Conservation (phyloP, 2,329 filamentous ascomycete genomes). For the Eurotiales sp. region DNA sequence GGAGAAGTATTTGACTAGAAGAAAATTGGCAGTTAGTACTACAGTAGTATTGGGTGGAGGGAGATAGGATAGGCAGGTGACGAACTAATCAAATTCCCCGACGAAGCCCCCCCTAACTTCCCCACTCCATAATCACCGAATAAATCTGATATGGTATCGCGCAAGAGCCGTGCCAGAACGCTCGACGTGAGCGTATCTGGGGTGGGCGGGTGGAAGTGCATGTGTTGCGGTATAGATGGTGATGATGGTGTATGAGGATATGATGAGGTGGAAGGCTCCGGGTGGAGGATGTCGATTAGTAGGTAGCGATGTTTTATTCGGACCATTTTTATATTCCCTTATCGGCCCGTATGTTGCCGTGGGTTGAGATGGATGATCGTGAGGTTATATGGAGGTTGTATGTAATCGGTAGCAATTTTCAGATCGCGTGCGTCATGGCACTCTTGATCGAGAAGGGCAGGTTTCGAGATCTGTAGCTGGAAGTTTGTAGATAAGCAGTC, state of each 20-base stretch:
- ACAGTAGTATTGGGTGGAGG: too few relatives aligned
- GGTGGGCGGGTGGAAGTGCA: constrained; percentile 77
- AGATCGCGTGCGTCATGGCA: too few relatives aligned
- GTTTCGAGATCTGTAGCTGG: neutral
- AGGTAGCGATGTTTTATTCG: constrained; percentile 95
- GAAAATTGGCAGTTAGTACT: too few relatives aligned
- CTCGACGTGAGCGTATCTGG: constrained; percentile 65
- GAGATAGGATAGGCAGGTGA: too few relatives aligned
- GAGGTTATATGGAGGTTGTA: neutral
- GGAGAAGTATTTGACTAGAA: constrained; percentile 83
- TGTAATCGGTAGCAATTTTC: neutral
- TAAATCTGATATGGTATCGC: constrained; percentile 64
- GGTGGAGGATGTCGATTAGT: constrained; percentile 90
- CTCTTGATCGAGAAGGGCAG: too few relatives aligned
- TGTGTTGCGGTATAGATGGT: constrained; percentile 52
- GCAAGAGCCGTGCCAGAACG: constrained; percentile 64
- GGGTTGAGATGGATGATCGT: too few relatives aligned
- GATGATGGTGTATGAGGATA: constrained; percentile 15
- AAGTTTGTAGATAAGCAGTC: too few relatives aligned
- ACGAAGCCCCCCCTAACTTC: constrained; percentile 58
- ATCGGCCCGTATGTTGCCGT: too few relatives aligned
- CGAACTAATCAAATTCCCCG: constrained; percentile 64
- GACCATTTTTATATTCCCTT: constrained; percentile 56
- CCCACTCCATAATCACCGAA: constrained; percentile 83
- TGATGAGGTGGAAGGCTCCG: constrained; percentile 42